A percentile compares a stretch with the other conserved stretches of the same genome.
phyloP scores from a whole-genome alignment of 441 rosid genomes.

The Pelargonium australe region DNA sequence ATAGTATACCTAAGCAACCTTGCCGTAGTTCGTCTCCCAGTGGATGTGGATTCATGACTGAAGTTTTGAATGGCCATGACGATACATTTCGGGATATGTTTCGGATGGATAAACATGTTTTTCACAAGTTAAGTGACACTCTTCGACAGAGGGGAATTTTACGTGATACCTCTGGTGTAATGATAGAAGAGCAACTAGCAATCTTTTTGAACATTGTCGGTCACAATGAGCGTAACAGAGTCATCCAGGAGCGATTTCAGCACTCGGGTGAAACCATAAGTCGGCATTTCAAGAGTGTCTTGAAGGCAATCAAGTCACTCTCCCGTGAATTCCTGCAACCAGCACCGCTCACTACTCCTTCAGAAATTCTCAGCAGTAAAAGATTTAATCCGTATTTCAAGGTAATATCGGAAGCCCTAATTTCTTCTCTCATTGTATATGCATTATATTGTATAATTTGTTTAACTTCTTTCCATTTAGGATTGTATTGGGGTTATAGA shows the following conservation, averaged over 20 bases:
- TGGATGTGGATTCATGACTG: conserved; percentile 48
- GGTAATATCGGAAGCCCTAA: conserved; percentile 27
- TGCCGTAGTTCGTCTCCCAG: conserved; percentile 27
- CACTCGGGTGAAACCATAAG: conserved; percentile 85
- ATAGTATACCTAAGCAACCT: conserved; percentile 41
- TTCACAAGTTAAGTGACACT: conserved; percentile 48
- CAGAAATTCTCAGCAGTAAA: conserved; percentile 36
- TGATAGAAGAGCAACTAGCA: conserved; percentile 77
- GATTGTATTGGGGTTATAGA: conserved; percentile 76
- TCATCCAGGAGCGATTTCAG: conserved; percentile 67
- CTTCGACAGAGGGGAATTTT: conserved; percentile 54
- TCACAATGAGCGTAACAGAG: conserved; percentile 75
- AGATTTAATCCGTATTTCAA: conserved; percentile 77
- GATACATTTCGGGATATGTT: conserved; percentile 56
- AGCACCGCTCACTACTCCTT: conserved; percentile 35
- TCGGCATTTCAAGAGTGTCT: conserved; percentile 71
- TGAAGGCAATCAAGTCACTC: conserved; percentile 77
- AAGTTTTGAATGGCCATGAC: conserved; percentile 48
- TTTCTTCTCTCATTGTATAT: background rate
- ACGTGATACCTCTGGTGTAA: conserved; percentile 62
- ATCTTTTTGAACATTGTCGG: conserved; percentile 74
- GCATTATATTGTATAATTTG: conserved; percentile 18
- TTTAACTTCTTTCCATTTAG: conserved; percentile 30
- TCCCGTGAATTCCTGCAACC: conserved; percentile 60
- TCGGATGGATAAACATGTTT: conserved; percentile 77